Conservation (phyloP, 345 rosid genomes). For the Eutrema heterophyllum region DNA sequence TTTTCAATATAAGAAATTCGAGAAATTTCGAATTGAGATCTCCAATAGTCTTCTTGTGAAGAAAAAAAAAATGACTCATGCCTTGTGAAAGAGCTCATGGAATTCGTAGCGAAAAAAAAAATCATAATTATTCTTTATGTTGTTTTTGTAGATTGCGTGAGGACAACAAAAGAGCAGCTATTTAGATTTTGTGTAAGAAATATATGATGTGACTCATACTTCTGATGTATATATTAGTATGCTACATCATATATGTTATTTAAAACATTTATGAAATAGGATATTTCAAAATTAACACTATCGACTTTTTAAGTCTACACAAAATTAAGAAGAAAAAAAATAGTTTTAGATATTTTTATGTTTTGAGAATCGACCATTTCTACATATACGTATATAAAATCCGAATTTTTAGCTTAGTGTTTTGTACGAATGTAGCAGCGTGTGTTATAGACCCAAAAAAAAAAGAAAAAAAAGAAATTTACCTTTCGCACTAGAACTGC, state of each 20-base stretch:
- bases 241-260: neutral
- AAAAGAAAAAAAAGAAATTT: neutral
- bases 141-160: neutral
- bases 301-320: too few species aligned
- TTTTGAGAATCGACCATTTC: neutral
- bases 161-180: constrained; percentile 6
- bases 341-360: neutral
- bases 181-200: neutral
- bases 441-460: neutral
- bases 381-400: too few species aligned
- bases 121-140: neutral
- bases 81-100: neutral
- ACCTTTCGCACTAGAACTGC: constrained; percentile 22
- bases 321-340: neutral
- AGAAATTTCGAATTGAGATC: neutral
- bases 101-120: neutral
- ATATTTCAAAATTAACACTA: neutral
- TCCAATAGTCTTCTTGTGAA: neutral
- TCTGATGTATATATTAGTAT: neutral
- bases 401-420: neutral
- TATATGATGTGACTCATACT: constrained; percentile 3
- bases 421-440: neutral
- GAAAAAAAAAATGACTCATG: neutral
- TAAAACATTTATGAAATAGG: neutral
- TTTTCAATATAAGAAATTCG: neutral